Evolutionary conservation across 2,329 filamentous ascomycete genomes (phyloP).

Genomic region (Diaporthe humulicola): DNA sequence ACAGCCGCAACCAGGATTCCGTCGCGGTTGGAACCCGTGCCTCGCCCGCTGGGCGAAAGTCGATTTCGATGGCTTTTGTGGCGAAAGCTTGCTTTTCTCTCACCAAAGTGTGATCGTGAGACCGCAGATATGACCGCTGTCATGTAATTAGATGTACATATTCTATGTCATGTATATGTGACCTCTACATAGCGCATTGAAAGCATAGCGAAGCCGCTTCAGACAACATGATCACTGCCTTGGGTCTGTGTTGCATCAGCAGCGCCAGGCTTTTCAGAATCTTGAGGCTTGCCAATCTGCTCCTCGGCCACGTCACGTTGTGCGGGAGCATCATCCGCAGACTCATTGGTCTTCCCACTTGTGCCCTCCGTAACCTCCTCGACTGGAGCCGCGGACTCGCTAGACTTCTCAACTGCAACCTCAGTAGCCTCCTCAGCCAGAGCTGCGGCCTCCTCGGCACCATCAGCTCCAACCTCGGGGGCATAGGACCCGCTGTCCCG

Average conservation of each 20-base stretch:
- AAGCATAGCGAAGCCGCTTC: not conserved
- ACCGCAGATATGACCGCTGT: not conserved
- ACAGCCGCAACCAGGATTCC: constrained; percentile 45
- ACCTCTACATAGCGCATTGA: constrained; percentile 8
- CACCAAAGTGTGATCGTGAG: constrained; percentile 32
- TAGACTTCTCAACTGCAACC: not conserved
- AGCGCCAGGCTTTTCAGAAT: not conserved
- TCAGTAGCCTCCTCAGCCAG: not conserved
- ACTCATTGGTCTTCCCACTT: not conserved
- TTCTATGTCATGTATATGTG: not conserved
- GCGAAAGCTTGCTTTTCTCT: constrained; percentile 38
- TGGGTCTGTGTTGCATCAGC: not conserved
- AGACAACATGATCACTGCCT: constrained; percentile 15
- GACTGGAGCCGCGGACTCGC: not conserved
- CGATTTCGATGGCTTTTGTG: constrained; percentile 32
- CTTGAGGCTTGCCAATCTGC: not conserved
- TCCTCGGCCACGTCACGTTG: not conserved
- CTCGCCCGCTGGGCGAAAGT: not conserved
- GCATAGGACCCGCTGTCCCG: not conserved
- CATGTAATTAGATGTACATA: constrained; percentile 1
- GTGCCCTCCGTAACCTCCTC: not conserved
- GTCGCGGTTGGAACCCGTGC: constrained; percentile 28
- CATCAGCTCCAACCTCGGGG: not conserved
- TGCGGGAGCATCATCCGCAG: not conserved
- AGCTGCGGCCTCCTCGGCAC: not conserved